A percentile compares a stretch with the other conserved stretches of the same genome.
Conservation (phyloP, 2,329 filamentous ascomycete species). For the Tolypocladium tropicale region DNA sequence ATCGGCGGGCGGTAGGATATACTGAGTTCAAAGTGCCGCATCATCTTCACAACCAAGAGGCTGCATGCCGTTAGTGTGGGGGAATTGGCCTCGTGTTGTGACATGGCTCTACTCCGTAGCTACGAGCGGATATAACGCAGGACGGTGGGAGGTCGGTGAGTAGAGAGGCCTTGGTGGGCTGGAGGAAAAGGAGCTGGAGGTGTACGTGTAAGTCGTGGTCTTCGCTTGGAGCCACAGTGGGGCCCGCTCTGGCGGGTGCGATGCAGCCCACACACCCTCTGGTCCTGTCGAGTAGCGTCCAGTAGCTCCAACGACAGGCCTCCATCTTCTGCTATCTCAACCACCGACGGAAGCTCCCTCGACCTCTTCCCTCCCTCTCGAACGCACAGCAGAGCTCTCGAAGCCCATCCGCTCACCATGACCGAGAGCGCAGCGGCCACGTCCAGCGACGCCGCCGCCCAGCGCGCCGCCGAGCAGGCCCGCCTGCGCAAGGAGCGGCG, state of each 20-base stretch:
- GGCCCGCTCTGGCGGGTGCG: neutral
- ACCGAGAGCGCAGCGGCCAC: slow-evolving; percentile 22
- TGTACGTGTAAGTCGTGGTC: neutral
- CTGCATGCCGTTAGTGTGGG: neutral
- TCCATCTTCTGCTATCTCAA: neutral
- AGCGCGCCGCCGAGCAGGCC: slow-evolving; percentile 52
- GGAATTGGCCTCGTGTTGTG: neutral
- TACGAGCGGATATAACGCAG: neutral
- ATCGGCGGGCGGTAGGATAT: too few relatives aligned
- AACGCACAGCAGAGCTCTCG: neutral
- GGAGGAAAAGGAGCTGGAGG: neutral
- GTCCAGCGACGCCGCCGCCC: slow-evolving; percentile 34
- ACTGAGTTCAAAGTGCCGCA: too few relatives aligned
- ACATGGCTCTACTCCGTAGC: neutral
- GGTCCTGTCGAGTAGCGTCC: too few relatives aligned
- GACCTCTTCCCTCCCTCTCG: neutral
- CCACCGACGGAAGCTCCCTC: neutral
- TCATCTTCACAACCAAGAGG: neutral
- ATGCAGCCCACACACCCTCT: neutral
- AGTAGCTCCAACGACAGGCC: neutral
- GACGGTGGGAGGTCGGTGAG: too few relatives aligned
- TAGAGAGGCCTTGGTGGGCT: too few relatives aligned
- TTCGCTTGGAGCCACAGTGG: neutral
- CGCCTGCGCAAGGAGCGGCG: slow-evolving; percentile 69
- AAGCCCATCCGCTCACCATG: slow-evolving; percentile 21